These are phyloP conservation scores for Lichtheimia corymbifera DNA, from an alignment of 371 early-diverging fungal genomes.

Conservation along the genomic window DNA sequence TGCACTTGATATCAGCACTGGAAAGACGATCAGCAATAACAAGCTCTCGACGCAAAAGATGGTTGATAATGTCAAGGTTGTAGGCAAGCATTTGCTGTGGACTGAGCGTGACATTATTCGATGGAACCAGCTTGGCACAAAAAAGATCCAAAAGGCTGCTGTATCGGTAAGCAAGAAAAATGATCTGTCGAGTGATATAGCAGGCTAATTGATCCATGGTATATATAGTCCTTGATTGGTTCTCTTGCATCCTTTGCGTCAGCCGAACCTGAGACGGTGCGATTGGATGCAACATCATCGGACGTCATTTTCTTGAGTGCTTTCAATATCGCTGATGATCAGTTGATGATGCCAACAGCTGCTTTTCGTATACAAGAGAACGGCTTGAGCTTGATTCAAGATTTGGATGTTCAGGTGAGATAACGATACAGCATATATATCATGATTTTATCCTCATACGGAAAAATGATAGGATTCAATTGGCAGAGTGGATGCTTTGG, in stretches of 20 bases:
- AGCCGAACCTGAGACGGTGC: constrained; percentile 9
- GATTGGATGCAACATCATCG: background rate
- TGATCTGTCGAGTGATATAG: background rate
- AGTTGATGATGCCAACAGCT: constrained; percentile 16
- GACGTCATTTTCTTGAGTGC: constrained; percentile 3
- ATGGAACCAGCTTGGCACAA: constrained; percentile 33
- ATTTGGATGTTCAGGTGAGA: constrained; percentile 30
- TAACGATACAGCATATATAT: background rate
- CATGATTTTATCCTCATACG: background rate
- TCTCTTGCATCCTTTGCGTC: constrained; percentile 12
- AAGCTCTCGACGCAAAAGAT: constrained; percentile 1
- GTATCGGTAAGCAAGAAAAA: constrained; percentile 20
- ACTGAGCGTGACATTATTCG: constrained; percentile 32
- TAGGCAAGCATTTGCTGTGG: constrained; percentile 37
- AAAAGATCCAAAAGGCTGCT: constrained; percentile 20
- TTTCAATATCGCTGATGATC: constrained; percentile 10
- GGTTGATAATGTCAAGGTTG: constrained; percentile 16
- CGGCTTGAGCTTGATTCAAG: constrained; percentile 13
- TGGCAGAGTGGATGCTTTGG: constrained; percentile 22
- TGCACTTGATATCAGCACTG: constrained; percentile 20
- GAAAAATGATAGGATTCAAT: constrained; percentile 11
- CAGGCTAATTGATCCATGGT: constrained; percentile 7
- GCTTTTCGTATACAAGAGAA: constrained; percentile 19
- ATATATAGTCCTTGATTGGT: constrained; percentile 13
- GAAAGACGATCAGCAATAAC: constrained; percentile 14